Evolutionary conservation across 2,329 filamentous ascomycete species (phyloP).

Genomic region (Mycogone perniciosa): DNA sequence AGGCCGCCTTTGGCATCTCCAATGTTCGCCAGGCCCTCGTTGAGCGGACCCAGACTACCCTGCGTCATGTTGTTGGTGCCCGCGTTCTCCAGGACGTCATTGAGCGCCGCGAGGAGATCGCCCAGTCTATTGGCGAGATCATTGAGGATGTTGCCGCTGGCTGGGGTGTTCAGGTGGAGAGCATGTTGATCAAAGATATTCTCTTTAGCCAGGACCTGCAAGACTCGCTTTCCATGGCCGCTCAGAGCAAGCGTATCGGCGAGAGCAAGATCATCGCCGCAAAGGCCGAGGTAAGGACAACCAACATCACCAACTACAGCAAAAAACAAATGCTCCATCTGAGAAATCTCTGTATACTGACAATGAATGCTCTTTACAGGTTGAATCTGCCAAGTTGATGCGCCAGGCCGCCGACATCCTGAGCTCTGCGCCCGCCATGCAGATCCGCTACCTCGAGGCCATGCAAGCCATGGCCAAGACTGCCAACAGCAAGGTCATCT

Average conservation of each 20-base stretch:
- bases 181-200: conserved; percentile 99
- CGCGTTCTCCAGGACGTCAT: conserved; percentile 96
- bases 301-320: neutral
- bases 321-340: neutral
- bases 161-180: conserved; percentile 95
- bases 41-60: conserved; percentile 94
- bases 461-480: conserved; percentile 99
- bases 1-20: conserved; percentile 91
- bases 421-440: conserved; percentile 89
- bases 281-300: conserved; percentile 62
- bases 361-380: conserved; percentile 31
- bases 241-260: conserved; percentile 96
- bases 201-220: conserved; percentile 95
- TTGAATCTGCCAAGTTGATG: conserved; percentile 93
- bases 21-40: conserved; percentile 94
- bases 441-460: conserved; percentile 94
- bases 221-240: conserved; percentile 95
- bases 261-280: conserved; percentile 98
- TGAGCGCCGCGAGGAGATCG: conserved; percentile 94
- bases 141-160: conserved; percentile 91
- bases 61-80: conserved; percentile 93
- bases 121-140: conserved; percentile 90
- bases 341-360: conserved; percentile 4
- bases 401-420: conserved; percentile 90
- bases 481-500: conserved; percentile 84